Percentiles rank a stretch among this genome's conserved stretches.
phyloP scores from a whole-genome alignment of 257 asterid species.

The Lycium ferocissimum region DNA sequence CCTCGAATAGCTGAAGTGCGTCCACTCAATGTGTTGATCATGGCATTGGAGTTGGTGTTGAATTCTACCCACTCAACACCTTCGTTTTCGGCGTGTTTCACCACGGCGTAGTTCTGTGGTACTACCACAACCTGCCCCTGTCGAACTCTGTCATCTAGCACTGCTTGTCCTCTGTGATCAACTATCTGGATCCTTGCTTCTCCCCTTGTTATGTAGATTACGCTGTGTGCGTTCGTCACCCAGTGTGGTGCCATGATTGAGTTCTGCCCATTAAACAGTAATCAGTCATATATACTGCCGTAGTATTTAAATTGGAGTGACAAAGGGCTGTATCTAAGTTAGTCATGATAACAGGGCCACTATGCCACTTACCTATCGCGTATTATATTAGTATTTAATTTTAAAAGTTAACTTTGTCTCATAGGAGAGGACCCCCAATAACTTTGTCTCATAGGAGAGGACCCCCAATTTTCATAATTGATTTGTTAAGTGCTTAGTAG shows the following conservation, averaged over 20 bases:
- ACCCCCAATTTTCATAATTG: neutral
- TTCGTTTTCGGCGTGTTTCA: slow-evolving; percentile 63
- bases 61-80: slow-evolving; percentile 74
- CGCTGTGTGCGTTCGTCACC: slow-evolving; percentile 63
- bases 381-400: too few relatives aligned
- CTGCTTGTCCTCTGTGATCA: slow-evolving; percentile 65
- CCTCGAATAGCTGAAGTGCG: slow-evolving; percentile 71
- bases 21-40: slow-evolving; percentile 70
- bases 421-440: neutral
- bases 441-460: too few relatives aligned
- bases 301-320: too few relatives aligned
- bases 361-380: too few relatives aligned
- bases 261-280: slow-evolving; percentile 46
- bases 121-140: slow-evolving; percentile 67
- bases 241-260: slow-evolving; percentile 73
- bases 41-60: slow-evolving; percentile 71
- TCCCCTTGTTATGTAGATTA: slow-evolving; percentile 61
- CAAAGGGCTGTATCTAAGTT: too few relatives aligned
- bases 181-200: slow-evolving; percentile 59
- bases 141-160: slow-evolving; percentile 54
- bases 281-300: neutral
- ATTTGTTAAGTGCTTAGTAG: too few relatives aligned
- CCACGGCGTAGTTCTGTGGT: slow-evolving; percentile 66
- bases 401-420: neutral
- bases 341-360: too few relatives aligned